phyloP scores from a whole-genome alignment of 352 stramenopile species.

The Salisapilia sapeloensis region DNA sequence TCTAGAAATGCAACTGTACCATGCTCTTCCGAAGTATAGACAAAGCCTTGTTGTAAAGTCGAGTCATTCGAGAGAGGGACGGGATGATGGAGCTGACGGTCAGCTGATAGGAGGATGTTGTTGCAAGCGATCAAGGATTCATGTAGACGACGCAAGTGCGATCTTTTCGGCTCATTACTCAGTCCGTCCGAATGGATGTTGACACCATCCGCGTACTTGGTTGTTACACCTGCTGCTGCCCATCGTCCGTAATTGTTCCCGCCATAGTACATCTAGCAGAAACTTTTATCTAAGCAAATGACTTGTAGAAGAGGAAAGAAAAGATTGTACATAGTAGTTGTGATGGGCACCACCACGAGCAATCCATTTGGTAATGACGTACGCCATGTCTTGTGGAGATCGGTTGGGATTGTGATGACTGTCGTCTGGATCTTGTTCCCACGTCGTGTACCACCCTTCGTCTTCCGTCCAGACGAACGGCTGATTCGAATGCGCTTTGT shows the following conservation, averaged over 20 bases:
- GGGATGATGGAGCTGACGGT: constrained; percentile 29
- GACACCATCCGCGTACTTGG: constrained; percentile 50
- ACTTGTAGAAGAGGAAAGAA: not conserved
- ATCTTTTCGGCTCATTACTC: constrained; percentile 55
- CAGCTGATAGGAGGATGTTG: constrained; percentile 19
- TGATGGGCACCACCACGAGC: constrained; percentile 35
- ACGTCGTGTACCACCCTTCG: constrained; percentile 57
- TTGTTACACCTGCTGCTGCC: constrained; percentile 42
- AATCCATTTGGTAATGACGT: constrained; percentile 49
- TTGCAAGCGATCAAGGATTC: constrained; percentile 35
- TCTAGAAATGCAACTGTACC: constrained; percentile 31
- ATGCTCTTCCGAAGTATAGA: constrained; percentile 13
- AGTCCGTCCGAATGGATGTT: constrained; percentile 47
- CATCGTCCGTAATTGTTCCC: constrained; percentile 56
- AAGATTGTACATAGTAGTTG: constrained; percentile 54
- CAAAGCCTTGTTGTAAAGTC: constrained; percentile 19
- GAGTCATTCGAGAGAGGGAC: constrained; percentile 5
- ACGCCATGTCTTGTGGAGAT: constrained; percentile 27
- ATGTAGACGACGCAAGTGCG: constrained; percentile 42
- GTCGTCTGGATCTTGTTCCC: constrained; percentile 10
- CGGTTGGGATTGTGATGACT: constrained; percentile 22
- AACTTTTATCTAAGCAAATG: not conserved
- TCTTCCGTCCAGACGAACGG: constrained; percentile 66
- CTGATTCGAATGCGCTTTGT: constrained; percentile 15
- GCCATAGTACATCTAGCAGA: constrained; percentile 49